Evolutionary conservation across 2,329 filamentous ascomycete genomes (phyloP).

Genomic region (Rhynchosporium agropyri): DNA sequence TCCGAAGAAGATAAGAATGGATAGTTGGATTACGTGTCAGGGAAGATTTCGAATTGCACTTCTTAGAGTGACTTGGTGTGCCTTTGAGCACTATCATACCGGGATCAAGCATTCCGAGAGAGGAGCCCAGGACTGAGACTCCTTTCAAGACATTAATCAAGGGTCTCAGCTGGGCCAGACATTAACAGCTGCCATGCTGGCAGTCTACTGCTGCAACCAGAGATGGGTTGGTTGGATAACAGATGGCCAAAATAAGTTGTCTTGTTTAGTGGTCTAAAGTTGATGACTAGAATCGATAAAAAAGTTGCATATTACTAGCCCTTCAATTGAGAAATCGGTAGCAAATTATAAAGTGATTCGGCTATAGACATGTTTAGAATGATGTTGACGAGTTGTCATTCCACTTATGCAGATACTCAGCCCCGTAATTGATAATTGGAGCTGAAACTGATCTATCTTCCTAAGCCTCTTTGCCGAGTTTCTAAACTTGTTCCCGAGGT

Average conservation of each 20-base stretch:
- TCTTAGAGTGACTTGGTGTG: background rate
- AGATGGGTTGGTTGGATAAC: background rate
- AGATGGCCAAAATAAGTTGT: background rate
- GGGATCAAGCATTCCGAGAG: background rate
- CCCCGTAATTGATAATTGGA: slow-evolving; percentile 25
- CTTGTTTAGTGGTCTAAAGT: slow-evolving; percentile 11
- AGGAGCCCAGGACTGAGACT: background rate
- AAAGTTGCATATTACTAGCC: slow-evolving; percentile 6
- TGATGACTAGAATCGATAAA: slow-evolving; percentile 15
- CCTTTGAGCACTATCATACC: background rate
- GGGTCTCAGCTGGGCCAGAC: background rate
- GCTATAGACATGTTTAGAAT: background rate
- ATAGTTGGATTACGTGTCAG: background rate
- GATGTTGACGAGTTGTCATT: slow-evolving; percentile 2
- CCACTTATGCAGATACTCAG: slow-evolving; percentile 14
- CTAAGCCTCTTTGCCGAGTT: slow-evolving; percentile 14
- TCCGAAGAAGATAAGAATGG: slow-evolving; percentile 14
- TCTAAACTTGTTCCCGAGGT: background rate
- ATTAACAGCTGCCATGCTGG: background rate
- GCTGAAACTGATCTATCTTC: slow-evolving; percentile 15
- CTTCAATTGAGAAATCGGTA: background rate
- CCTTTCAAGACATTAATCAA: background rate
- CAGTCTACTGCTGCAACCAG: background rate
- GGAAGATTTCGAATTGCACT: background rate
- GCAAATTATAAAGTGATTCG: background rate